Conservation (phyloP, 192 early-diverging fungal species). For the Coemansia javaensis region DNA sequence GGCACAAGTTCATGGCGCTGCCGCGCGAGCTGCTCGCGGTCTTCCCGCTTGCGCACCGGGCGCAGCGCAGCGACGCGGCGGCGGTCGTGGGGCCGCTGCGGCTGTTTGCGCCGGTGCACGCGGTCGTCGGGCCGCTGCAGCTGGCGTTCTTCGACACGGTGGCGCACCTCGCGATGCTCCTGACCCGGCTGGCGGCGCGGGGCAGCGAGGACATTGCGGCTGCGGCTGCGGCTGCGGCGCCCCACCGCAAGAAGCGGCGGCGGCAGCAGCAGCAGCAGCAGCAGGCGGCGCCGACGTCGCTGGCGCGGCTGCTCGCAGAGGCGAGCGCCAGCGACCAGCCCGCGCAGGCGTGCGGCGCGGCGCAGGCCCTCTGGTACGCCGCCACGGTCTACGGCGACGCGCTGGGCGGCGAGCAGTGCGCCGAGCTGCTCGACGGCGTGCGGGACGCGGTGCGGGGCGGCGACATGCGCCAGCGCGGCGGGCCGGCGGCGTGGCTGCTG, state of each 20-base stretch:
- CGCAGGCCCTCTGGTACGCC: constrained; percentile 39
- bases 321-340: constrained; percentile 17
- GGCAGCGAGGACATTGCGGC: background rate
- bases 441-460: constrained; percentile 11
- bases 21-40: constrained; percentile 29
- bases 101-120: constrained; percentile 8
- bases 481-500: constrained; percentile 36
- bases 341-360: constrained; percentile 26
- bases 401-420: constrained; percentile 6
- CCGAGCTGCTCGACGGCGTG: constrained; percentile 20
- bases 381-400: constrained; percentile 16
- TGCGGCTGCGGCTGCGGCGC: too few relatives aligned
- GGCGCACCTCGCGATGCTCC: constrained; percentile 14
- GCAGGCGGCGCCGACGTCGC: constrained; percentile 16
- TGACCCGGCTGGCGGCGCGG: background rate
- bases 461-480: constrained; percentile 23
- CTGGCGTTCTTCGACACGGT: constrained; percentile 41
- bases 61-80: background rate
- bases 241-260: constrained; percentile 19
- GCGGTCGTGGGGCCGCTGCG: constrained; percentile 1
- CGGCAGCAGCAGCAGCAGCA: constrained; percentile 10
- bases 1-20: constrained; percentile 33
- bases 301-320: constrained; percentile 22
- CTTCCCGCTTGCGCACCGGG: constrained; percentile 14
- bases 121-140: constrained; percentile 16